These are phyloP conservation scores for Gastrolobium bilobum DNA, from an alignment of 306 rosid species.

Conservation along the genomic window DNA sequence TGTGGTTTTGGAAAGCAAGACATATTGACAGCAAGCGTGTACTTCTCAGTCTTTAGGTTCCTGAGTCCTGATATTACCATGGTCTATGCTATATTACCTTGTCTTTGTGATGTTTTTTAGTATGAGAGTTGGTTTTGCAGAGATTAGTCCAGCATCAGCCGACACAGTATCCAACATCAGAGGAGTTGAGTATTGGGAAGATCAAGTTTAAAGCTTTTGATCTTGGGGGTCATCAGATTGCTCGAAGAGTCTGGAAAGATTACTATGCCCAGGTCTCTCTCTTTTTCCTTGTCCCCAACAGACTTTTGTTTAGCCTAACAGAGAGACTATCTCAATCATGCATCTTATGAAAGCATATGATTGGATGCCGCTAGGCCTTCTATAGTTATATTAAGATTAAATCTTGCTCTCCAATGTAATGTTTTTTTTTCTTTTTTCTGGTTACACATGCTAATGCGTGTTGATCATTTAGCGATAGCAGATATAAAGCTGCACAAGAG, in stretches of 20 bases:
- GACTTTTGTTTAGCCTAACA: not conserved
- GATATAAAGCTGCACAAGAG: constrained; percentile 6
- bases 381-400: not conserved
- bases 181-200: constrained; percentile 92
- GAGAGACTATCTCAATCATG: constrained; percentile 1
- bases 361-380: not conserved
- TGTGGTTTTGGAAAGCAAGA: constrained; percentile 20
- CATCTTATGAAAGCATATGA: not conserved
- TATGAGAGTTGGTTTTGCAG: constrained; percentile 66
- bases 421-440: not conserved
- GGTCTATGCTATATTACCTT: constrained; percentile 9
- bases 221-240: constrained; percentile 89
- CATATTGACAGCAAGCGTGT: constrained; percentile 7
- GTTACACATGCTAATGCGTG: constrained; percentile 15
- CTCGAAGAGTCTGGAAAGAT: constrained; percentile 97
- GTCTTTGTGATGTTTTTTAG: constrained; percentile 39
- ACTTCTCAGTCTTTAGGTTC: not conserved
- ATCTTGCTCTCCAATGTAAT: not conserved
- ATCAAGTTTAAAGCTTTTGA: constrained; percentile 96
- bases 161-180: constrained; percentile 91
- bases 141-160: constrained; percentile 97
- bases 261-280: constrained; percentile 86
- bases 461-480: not conserved
- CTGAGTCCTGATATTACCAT: not conserved
- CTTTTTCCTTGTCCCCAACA: not conserved